These are phyloP conservation scores for Ampelocalamus luodianensis DNA, from an alignment of 176 grass and related monocot genomes.

Conservation along the genomic window DNA sequence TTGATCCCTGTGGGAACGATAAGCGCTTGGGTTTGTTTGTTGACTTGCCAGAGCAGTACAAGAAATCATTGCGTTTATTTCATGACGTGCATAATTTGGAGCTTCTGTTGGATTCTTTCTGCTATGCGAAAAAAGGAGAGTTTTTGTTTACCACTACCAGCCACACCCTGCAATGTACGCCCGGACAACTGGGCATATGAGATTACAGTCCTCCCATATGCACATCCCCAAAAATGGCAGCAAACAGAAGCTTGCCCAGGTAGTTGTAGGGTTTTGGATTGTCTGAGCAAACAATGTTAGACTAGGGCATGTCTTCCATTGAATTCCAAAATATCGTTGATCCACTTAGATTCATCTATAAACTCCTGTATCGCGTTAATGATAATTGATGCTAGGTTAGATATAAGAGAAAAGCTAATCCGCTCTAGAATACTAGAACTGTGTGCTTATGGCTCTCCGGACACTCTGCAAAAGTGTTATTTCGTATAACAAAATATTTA, in stretches of 20 bases:
- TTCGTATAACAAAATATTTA: constrained; percentile 3
- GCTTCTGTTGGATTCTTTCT: not conserved
- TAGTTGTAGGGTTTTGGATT: not conserved
- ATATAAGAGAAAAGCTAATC: not conserved
- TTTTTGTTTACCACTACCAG: not conserved
- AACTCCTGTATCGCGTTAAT: not conserved
- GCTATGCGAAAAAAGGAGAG: not conserved
- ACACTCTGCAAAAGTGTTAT: not conserved
- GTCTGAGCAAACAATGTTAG: not conserved
- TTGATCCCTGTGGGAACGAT: constrained; percentile 16
- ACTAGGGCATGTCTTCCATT: not conserved
- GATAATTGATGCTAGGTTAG: not conserved
- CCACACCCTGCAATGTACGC: not conserved
- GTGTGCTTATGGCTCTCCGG: not conserved
- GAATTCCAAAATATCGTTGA: not conserved
- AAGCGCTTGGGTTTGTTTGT: not conserved
- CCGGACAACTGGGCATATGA: not conserved
- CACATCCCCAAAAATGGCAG: not conserved
- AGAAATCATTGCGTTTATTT: not conserved
- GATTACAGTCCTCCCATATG: not conserved
- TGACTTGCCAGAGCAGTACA: not conserved
- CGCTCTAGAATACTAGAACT: not conserved
- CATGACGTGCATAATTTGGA: not conserved
- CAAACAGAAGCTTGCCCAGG: not conserved
- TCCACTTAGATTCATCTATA: constrained; percentile 13